These are phyloP conservation scores for Benincasa hispida DNA, from an alignment of 306 rosid genomes.

Conservation along the genomic window DNA sequence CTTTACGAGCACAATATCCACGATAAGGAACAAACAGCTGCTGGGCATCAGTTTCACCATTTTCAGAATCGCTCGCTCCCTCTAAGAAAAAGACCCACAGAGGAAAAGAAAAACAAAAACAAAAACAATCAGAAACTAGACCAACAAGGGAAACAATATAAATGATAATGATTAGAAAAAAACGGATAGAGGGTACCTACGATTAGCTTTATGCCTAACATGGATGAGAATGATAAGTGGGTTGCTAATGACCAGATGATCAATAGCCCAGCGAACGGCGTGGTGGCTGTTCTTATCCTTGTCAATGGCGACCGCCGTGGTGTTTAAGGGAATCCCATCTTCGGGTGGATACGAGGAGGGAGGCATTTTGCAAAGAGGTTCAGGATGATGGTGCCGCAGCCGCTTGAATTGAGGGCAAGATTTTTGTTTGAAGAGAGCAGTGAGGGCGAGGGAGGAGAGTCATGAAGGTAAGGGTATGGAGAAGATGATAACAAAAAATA, in stretches of 20 bases:
- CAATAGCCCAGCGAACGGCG: slow-evolving; percentile 77
- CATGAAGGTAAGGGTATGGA: neutral
- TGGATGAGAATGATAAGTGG: slow-evolving; percentile 50
- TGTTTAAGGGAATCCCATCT: slow-evolving; percentile 20
- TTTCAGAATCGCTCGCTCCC: slow-evolving; percentile 21
- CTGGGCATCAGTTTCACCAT: slow-evolving; percentile 23
- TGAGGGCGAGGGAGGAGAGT: neutral
- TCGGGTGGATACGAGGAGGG: slow-evolving; percentile 15
- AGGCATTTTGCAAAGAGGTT: slow-evolving; percentile 14
- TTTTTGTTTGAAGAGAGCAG: neutral
- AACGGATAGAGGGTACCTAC: slow-evolving; percentile 63
- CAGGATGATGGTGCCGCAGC: neutral
- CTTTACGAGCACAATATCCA: slow-evolving; percentile 44
- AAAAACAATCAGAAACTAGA: neutral
- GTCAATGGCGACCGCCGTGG: slow-evolving; percentile 70
- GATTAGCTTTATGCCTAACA: slow-evolving; percentile 39
- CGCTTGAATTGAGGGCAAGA: neutral
- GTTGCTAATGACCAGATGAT: slow-evolving; percentile 33
- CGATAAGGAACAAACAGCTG: slow-evolving; percentile 47
- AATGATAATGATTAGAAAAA: neutral
- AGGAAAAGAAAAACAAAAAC: neutral
- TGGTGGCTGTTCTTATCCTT: slow-evolving; percentile 63
- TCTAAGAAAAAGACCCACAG: slow-evolving; percentile 18
- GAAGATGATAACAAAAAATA: slow-evolving; percentile 20
- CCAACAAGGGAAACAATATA: neutral